Evolutionary conservation across 106 monocot genomes (phyloP), one percentile per base, ranked within the genome.

Genomic region (Triglochin maritima): DNA sequence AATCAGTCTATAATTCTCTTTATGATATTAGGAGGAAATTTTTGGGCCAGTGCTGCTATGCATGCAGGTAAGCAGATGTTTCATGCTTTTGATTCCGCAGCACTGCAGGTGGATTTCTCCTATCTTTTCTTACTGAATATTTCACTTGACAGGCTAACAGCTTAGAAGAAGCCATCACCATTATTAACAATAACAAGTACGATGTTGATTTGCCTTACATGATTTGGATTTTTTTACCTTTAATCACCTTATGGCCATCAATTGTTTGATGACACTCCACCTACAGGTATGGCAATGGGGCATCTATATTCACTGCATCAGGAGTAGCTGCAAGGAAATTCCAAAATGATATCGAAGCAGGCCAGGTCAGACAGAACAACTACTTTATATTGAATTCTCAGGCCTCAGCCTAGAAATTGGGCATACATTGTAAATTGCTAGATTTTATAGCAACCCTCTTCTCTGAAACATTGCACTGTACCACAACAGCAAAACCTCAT

Each of bases 1-100:
- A 29, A 13, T 60, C 4, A 55, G 6, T 12, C 45, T 10, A 45
- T 63, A 44, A 9, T 9, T 44, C 5, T 44, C 4, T 68, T 45
- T 44, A 7, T 68, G 4, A 16, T 51, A 7, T 13, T 17, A 98
- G 96, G 96, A 98, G 84, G 98, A 98, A 59, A 92, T 98, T 56
- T 98, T 98, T 79, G 98, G 98, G 68, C 98, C 98, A 46, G 98
- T 98, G 74, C 84, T 98, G 5, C 84, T 92, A 9, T 86, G 86
- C 72, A 86, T 98, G 98, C 78, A 92, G 90, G 96, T 91, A 88
- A 66, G 52, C 9, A 48, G 16, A 45, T 58, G 17, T 50, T 67
- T 16, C 41, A 17, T 52, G 5, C 50, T 29, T 67, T 17, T 51
- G 16, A 5, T 52, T 6, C 29, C 29, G 29, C 29, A 29, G 29